A percentile compares a stretch with the other conserved stretches of the same genome.
Conservation (phyloP, 139 green algal genomes). For the Chlorella vulgaris region DNA sequence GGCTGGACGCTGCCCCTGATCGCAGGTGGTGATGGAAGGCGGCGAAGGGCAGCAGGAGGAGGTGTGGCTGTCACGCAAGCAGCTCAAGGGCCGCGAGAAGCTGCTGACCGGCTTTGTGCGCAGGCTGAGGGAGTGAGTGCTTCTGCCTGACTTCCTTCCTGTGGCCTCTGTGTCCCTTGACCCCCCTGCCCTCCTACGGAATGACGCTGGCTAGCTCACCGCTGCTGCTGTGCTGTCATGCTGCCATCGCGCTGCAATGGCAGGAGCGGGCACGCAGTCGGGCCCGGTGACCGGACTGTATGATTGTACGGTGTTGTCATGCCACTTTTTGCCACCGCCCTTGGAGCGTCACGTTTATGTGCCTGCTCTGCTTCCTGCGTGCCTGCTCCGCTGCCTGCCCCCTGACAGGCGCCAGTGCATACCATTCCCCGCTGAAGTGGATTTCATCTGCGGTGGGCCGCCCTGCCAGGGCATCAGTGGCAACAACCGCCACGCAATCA, state of each 20-base stretch:
- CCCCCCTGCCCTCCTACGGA: too few species aligned
- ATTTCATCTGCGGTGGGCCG: slow-evolving; percentile 76
- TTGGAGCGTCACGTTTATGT: too few species aligned
- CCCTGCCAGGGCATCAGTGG: slow-evolving; percentile 82
- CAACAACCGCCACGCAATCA: slow-evolving; percentile 69
- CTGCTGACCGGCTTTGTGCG: slow-evolving; percentile 18
- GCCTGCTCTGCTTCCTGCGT: too few species aligned
- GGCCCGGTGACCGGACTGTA: not conserved
- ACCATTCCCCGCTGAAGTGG: slow-evolving; percentile 64
- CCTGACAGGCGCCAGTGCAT: slow-evolving; percentile 28
- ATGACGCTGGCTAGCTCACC: too few species aligned
- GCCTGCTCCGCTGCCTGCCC: too few species aligned
- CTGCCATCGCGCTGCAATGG: too few species aligned
- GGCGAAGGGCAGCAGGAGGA: not conserved
- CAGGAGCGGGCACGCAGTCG: too few species aligned
- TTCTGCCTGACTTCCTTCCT: too few species aligned
- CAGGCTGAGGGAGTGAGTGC: slow-evolving; percentile 16
- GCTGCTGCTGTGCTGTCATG: not conserved
- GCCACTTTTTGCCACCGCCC: too few species aligned
- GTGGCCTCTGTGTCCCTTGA: too few species aligned
- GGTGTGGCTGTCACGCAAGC: slow-evolving; percentile 20
- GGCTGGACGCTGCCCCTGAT: too few species aligned
- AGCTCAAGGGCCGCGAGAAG: slow-evolving; percentile 18
- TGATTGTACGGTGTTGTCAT: not conserved
- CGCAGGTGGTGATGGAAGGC: slow-evolving; percentile 22